Conservation (phyloP, 148 eudicot species). For the Hydrangea macrophylla region DNA sequence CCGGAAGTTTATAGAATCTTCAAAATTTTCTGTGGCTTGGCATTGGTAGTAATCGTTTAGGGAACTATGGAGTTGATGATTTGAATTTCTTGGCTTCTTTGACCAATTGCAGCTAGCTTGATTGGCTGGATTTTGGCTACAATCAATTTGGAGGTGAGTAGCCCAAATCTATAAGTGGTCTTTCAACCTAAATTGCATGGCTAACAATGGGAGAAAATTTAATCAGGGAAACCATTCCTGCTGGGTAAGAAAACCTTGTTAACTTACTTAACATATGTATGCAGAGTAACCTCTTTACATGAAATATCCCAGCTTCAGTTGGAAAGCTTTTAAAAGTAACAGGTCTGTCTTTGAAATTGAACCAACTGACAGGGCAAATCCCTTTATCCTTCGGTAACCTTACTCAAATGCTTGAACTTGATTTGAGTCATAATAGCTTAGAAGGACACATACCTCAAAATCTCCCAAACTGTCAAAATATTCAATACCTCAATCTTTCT, state of each 20-base stretch:
- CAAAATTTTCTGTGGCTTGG: slow-evolving; percentile 11
- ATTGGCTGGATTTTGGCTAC: not conserved
- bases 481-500: slow-evolving; percentile 1
- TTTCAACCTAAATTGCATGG: not conserved
- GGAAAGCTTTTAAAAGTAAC: slow-evolving; percentile 9
- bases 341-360: not conserved
- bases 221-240: slow-evolving; percentile 11
- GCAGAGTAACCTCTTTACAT: not conserved
- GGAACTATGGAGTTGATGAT: not conserved
- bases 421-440: slow-evolving; percentile 4
- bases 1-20: slow-evolving; percentile 12
- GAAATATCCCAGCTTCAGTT: slow-evolving; percentile 10
- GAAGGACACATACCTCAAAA: slow-evolving; percentile 10
- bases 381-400: slow-evolving; percentile 21
- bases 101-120: slow-evolving; percentile 15
- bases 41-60: slow-evolving; percentile 14
- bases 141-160: slow-evolving; percentile 13
- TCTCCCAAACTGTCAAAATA: slow-evolving; percentile 12
- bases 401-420: not conserved
- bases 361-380: not conserved
- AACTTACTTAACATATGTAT: not conserved
- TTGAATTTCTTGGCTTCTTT: slow-evolving; percentile 11
- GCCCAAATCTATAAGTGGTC: slow-evolving; percentile 14
- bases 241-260: slow-evolving; percentile 5
- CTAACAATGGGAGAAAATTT: not conserved